These are phyloP conservation scores for Fusarium guadeloupense DNA, from an alignment of 2,329 filamentous ascomycete genomes.

Conservation along the genomic window DNA sequence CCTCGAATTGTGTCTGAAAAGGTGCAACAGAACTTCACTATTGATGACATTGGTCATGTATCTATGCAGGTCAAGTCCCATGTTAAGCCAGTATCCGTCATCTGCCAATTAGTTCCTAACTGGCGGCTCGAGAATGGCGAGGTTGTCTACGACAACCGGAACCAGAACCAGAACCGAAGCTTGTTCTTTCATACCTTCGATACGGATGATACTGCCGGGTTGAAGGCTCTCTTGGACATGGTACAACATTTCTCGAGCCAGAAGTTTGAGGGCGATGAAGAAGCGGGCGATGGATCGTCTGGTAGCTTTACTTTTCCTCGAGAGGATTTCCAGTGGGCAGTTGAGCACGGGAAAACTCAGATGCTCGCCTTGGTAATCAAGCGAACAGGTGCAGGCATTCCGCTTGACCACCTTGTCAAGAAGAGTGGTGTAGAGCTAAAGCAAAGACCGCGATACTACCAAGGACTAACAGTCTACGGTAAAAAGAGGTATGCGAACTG, in stretches of 20 bases:
- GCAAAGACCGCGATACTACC: constrained; percentile 76
- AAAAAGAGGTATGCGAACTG: constrained; percentile 65
- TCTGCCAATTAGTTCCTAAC: constrained; percentile 53
- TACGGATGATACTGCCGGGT: constrained; percentile 61
- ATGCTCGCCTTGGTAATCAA: constrained; percentile 72
- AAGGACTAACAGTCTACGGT: constrained; percentile 79
- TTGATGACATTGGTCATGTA: constrained; percentile 78
- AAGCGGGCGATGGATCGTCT: constrained; percentile 47
- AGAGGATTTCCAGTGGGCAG: constrained; percentile 54
- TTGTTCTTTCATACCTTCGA: constrained; percentile 59
- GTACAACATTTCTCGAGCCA: constrained; percentile 55
- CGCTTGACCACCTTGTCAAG: constrained; percentile 72
- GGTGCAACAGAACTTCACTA: constrained; percentile 74
- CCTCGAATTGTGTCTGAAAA: constrained; percentile 62
- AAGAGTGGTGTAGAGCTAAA: constrained; percentile 70
- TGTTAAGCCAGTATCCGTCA: constrained; percentile 62
- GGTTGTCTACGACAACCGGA: constrained; percentile 5
- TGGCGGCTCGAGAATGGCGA: constrained; percentile 47
- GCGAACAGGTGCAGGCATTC: constrained; percentile 73
- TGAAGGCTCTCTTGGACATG: constrained; percentile 68
- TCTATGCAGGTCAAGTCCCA: constrained; percentile 74
- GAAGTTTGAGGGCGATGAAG: constrained; percentile 48
- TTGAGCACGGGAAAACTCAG: constrained; percentile 60
- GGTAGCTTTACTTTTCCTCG: constrained; percentile 53
- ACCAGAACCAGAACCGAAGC: constrained; percentile 2